Percentiles rank a stretch among this genome's conserved stretches.
Conservation (phyloP, 768 basidiomycete species). For the Collybiopsis luxurians region DNA sequence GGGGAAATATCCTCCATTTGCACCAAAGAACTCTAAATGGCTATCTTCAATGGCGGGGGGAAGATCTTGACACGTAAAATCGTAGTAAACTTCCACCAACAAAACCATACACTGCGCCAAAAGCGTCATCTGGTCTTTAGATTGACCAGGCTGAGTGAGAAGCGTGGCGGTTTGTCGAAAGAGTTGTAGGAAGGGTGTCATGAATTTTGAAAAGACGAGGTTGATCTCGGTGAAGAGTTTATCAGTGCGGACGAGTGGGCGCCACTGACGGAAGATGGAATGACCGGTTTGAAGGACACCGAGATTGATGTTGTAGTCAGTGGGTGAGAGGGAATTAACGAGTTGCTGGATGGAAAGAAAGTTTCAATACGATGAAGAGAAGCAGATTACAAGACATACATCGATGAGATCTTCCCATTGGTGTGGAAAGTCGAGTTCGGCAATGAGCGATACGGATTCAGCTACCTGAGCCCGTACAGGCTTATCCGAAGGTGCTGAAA, state of each 20-base stretch:
- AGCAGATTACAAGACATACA: constrained; percentile 45
- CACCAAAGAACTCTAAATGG: constrained; percentile 78
- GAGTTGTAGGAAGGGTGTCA: constrained; percentile 78
- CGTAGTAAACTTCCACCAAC: constrained; percentile 86
- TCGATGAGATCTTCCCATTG: constrained; percentile 89
- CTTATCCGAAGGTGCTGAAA: constrained; percentile 74
- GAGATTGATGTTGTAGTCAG: constrained; percentile 83
- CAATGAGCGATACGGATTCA: constrained; percentile 90
- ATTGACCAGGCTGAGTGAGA: constrained; percentile 36
- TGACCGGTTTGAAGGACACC: constrained; percentile 93
- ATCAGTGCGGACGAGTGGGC: constrained; percentile 86
- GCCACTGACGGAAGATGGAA: constrained; percentile 94
- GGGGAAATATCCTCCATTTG: constrained; percentile 69
- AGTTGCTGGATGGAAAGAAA: constrained; percentile 66
- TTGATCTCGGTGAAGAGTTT: constrained; percentile 89
- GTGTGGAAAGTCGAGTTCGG: constrained; percentile 86
- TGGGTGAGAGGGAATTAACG: constrained; percentile 72
- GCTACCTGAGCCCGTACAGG: constrained; percentile 81
- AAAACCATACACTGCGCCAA: constrained; percentile 76
- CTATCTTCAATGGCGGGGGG: constrained; percentile 93
- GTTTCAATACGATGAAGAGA: not conserved
- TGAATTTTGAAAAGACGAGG: constrained; percentile 81
- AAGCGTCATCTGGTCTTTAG: constrained; percentile 39
- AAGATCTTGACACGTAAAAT: constrained; percentile 92
- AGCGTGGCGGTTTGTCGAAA: constrained; percentile 68